Evolutionary conservation across 768 basidiomycete genomes (phyloP), one percentile per base, ranked within the genome.

Genomic region (Lactarius sanguifluus): DNA sequence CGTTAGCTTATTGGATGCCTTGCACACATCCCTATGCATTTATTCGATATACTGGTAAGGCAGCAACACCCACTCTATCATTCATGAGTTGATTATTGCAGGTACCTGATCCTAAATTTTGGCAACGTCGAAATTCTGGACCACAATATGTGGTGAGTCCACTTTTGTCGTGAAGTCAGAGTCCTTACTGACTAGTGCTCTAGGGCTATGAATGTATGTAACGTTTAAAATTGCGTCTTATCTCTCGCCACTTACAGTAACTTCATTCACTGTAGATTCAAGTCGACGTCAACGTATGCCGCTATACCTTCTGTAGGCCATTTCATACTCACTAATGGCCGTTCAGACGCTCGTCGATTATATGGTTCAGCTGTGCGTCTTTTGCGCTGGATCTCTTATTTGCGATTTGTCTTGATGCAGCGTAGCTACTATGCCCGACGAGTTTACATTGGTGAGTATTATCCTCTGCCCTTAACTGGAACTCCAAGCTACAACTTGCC

Each of bases 61-160:
- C 61, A 7, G 25, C 36, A 34, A 13, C 10, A 20, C 28, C 30
- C 41, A 13, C 20, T 18, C 18, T 25, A 23, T 25, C 12, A n/a
- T 45, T 45, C 50, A 3, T 47, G 12, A 9, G 32, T 23, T 34
- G 25, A 62, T 34, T 18, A 38, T 41, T 12, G 8, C 58, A 84
- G 83, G 77, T 82, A 82, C 71, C 75, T 85, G 52, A 73, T 85
- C 36, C 74, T 77, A 41, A 82, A 83, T 62, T 83, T 77, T 72
- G 70, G 75, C 30, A 78, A 82, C 45, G 70, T 75, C 20, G 68
- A 70, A 2, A 79, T 77, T n/a, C 72, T 84, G 40, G 55, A 64
- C 32, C 75, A 74, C 23, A 77, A 79, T 28, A 78, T 76, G 58
- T 83, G 83, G 83, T 83, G 57, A 63, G 77, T 71, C 16, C 16